Base-by-base conservation (phyloP, 768 basidiomycete genomes). In the Russula ochroleuca region DNA sequence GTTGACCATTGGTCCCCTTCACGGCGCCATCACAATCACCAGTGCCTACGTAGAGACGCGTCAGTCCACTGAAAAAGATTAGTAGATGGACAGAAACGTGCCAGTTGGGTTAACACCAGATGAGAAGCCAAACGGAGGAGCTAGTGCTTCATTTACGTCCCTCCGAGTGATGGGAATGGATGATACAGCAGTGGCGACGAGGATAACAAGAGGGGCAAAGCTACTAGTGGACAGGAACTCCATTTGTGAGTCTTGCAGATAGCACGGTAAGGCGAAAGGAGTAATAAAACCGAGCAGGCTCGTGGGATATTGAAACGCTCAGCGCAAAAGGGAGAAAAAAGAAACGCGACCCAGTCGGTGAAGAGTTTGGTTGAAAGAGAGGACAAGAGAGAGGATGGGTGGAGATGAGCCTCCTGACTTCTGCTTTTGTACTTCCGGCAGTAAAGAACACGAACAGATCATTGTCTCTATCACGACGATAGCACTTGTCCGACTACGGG, bases 11-110 rank as follows among this genome's bases (percentile, higher is more conserved):
- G 8, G 84, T n/a, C n/a, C n/a, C n/a, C n/a, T n/a, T 75, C 41
- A 84, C 79, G 1, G 80, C 79, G 7, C 87, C 87, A 64, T 88
- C 85, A 63, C 87, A 88, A 65, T 88, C 81, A 21, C 85, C 87
- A 9, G 84, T 85, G 15, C 87, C 77, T 74, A 57, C 40, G 23
- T 45, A 51, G 51, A 21, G n/a, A 31, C 48, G 40, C 28, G 40
- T 57, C 31, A 53, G 48, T 35, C n/a, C n/a, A 38, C 13, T 45
- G 25, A 10, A 9, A 43, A 19, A 5, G 53, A 21, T 13, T 50
- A n/a, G 14, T 45, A 50, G n/a, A 33, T 49, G 43, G 61, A 23
- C 43, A 41, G 23, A 28, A 10, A 77, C 66, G 77, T 75, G 69
- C 84, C 85, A 31, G 83, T 83, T 14, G 87, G 86, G 69, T 87